Conservation (phyloP, 2,329 filamentous ascomycete genomes). For the Penicillium decumbens region DNA sequence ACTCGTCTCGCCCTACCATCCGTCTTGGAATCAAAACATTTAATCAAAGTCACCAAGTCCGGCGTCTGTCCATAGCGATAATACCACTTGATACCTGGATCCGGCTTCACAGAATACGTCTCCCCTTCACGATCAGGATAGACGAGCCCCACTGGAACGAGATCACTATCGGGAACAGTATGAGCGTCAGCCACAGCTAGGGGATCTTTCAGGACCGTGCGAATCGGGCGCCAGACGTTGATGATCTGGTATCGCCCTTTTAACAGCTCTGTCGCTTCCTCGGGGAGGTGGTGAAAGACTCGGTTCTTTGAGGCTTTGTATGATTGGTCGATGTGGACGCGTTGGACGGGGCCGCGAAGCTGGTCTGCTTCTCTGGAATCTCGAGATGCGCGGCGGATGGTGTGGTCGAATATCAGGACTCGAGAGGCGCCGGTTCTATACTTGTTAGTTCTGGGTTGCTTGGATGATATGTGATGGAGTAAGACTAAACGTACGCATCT, state of each 20-base stretch:
- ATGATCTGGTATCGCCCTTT: slow-evolving; percentile 47
- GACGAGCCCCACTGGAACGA: slow-evolving; percentile 49
- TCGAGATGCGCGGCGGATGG: slow-evolving; percentile 39
- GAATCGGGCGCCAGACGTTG: slow-evolving; percentile 51
- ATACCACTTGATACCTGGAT: slow-evolving; percentile 48
- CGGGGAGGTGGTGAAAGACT: slow-evolving; percentile 43
- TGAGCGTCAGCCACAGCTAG: slow-evolving; percentile 51
- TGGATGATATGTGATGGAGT: not conserved
- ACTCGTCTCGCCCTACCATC: slow-evolving; percentile 52
- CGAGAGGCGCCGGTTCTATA: slow-evolving; percentile 40
- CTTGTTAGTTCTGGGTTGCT: not conserved
- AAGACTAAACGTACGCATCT: slow-evolving; percentile 26
- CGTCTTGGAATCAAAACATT: slow-evolving; percentile 57
- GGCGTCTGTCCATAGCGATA: slow-evolving; percentile 51
- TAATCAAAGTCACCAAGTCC: slow-evolving; percentile 55
- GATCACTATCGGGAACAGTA: slow-evolving; percentile 49
- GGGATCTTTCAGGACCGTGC: slow-evolving; percentile 51
- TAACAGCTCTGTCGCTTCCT: slow-evolving; percentile 43
- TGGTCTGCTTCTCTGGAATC: slow-evolving; percentile 31
- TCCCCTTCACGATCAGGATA: slow-evolving; percentile 51
- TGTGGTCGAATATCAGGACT: slow-evolving; percentile 50
- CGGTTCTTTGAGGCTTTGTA: slow-evolving; percentile 42
- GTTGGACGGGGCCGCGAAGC: slow-evolving; percentile 45
- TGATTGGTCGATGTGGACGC: slow-evolving; percentile 52
- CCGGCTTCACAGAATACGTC: slow-evolving; percentile 47